These are phyloP conservation scores for Cyphellophora europaea DNA, from an alignment of 2,329 filamentous ascomycete genomes.

Conservation along the genomic window DNA sequence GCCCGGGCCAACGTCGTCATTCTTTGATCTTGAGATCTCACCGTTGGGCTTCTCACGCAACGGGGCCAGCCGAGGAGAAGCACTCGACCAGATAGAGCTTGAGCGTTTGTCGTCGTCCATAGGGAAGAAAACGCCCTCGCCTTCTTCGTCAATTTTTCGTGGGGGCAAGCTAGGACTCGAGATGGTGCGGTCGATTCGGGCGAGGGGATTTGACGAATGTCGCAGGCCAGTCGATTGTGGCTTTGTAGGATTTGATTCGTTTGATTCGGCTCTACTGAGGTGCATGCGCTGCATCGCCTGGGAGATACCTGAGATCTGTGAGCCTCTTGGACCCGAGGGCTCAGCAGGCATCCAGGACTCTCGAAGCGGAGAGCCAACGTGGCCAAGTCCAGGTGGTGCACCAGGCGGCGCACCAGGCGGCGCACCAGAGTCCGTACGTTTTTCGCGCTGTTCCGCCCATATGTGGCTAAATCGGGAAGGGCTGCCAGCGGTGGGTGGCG, in stretches of 20 bases:
- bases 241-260: conserved; percentile 15
- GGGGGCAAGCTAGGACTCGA: conserved; percentile 35
- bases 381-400: conserved; percentile 42
- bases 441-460: conserved; percentile 45
- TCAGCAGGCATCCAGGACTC: conserved; percentile 39
- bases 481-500: conserved; percentile 45
- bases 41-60: conserved; percentile 12
- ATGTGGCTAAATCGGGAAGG: conserved; percentile 54
- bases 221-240: conserved; percentile 25
- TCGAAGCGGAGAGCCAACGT: conserved; percentile 57
- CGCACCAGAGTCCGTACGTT: conserved; percentile 35
- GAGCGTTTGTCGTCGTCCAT: conserved; percentile 41
- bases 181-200: conserved; percentile 33
- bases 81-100: conserved; percentile 16
- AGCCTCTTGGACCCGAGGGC: conserved; percentile 6
- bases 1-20: conserved; percentile 3
- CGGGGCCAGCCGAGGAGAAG: conserved; percentile 12
- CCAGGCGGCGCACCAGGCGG: conserved; percentile 26
- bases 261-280: conserved; percentile 30
- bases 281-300: conserved; percentile 23
- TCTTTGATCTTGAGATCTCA: conserved; percentile 5
- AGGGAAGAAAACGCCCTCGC: conserved; percentile 37
- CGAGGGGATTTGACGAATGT: conserved; percentile 20
- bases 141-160: conserved; percentile 39
- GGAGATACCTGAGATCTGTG: conserved; percentile 18